Percentiles rank a stretch among this genome's conserved stretches.
These are phyloP conservation scores for Chytridiales sp. DNA, from an alignment of 371 early-diverging fungal species.

Conservation along the genomic window DNA sequence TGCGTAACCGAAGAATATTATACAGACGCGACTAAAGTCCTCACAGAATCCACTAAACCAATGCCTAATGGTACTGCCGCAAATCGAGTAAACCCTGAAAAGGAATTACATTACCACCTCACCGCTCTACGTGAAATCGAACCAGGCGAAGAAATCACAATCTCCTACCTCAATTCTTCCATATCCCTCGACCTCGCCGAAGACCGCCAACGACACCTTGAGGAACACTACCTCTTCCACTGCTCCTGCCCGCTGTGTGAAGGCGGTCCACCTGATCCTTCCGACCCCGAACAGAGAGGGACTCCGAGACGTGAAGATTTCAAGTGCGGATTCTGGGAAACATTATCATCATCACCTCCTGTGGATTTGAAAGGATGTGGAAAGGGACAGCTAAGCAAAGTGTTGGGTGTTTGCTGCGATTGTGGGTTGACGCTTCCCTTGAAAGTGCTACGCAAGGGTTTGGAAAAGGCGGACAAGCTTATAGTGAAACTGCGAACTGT, in stretches of 20 bases:
- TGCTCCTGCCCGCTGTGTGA: conserved; percentile 20
- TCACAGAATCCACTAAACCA: too few species aligned
- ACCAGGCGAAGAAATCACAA: conserved; percentile 22
- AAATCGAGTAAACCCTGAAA: too few species aligned
- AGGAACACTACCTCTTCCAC: conserved; percentile 22
- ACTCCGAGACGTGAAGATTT: conserved; percentile 16
- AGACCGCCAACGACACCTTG: conserved; percentile 21
- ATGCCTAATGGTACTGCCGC: not conserved
- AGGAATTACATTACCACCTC: conserved; percentile 19
- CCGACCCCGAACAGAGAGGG: not conserved
- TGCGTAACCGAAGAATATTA: conserved; percentile 9
- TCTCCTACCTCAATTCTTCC: conserved; percentile 21
- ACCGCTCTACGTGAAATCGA: conserved; percentile 13
- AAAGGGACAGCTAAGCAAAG: not conserved
- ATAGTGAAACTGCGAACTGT: conserved; percentile 4
- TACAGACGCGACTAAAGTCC: not conserved
- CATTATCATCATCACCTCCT: not conserved
- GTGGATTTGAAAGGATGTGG: not conserved
- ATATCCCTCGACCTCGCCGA: conserved; percentile 18
- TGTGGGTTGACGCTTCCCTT: not conserved
- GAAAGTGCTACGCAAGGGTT: conserved; percentile 9
- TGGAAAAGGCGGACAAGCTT: conserved; percentile 11
- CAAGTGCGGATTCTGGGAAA: conserved; percentile 1
- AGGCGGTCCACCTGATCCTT: not conserved
- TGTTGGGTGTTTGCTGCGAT: not conserved